Percentiles rank a stretch among this genome's conserved stretches.
These are phyloP conservation scores for Trametes cubensis DNA, from an alignment of 768 basidiomycete species.

Conservation along the genomic window DNA sequence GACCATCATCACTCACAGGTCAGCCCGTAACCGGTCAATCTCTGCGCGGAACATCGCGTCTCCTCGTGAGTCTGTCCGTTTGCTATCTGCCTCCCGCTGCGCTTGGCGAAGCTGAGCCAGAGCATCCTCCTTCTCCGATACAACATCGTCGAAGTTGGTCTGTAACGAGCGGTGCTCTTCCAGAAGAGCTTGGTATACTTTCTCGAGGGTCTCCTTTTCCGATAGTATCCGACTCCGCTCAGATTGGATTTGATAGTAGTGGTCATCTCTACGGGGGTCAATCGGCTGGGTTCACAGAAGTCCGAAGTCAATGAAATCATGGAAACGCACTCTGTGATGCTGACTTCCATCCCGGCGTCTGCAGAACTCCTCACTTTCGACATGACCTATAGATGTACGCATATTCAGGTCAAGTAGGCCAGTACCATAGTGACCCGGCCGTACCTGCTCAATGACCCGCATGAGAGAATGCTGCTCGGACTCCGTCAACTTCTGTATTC, in stretches of 20 bases:
- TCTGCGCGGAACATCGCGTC: constrained; percentile 80
- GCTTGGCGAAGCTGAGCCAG: constrained; percentile 61
- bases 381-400: constrained; percentile 62
- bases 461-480: constrained; percentile 86
- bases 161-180: constrained; percentile 79
- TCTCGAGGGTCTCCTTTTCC: constrained; percentile 87
- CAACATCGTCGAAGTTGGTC: constrained; percentile 72
- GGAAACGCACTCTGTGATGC: constrained; percentile 77
- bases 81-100: constrained; percentile 61
- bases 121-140: constrained; percentile 80
- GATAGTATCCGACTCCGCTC: constrained; percentile 74
- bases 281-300: background rate
- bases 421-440: constrained; percentile 27
- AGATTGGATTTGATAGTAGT: constrained; percentile 83
- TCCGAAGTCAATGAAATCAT: background rate
- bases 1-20: constrained; percentile 70
- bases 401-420: background rate
- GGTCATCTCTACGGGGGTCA: constrained; percentile 65
- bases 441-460: constrained; percentile 93
- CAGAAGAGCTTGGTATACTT: constrained; percentile 72
- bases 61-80: constrained; percentile 63
- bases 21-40: constrained; percentile 76
- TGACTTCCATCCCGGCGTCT: constrained; percentile 55
- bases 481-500: constrained; percentile 84
- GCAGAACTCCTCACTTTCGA: constrained; percentile 62